Conservation (phyloP, 345 rosid species). For the Salix exigua region DNA sequence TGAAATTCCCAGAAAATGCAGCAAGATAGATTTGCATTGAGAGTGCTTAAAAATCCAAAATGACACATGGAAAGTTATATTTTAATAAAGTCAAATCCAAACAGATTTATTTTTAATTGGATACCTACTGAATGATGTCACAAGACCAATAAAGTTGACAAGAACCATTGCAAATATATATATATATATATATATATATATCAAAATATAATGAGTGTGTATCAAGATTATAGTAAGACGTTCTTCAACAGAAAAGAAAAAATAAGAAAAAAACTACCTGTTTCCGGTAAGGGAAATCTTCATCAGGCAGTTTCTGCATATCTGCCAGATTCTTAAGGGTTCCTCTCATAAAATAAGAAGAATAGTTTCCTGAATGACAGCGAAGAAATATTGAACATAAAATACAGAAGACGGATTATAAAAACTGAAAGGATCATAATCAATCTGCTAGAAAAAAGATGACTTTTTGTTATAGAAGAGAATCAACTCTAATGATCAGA, state of each 20-base stretch:
- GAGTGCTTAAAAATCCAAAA: background rate
- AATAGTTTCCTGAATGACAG: conserved; percentile 47
- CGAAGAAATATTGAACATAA: background rate
- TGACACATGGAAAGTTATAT: background rate
- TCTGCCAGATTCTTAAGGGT: conserved; percentile 71
- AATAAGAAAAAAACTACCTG: conserved; percentile 42
- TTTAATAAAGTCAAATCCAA: background rate
- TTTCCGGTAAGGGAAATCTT: conserved; percentile 73
- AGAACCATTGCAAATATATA: too few relatives aligned
- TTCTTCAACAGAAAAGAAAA: background rate
- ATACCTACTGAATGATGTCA: background rate
- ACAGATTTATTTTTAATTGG: background rate
- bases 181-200: too few relatives aligned
- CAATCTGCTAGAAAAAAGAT: background rate
- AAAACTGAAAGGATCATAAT: background rate
- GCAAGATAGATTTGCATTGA: background rate
- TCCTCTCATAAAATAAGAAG: conserved; percentile 76
- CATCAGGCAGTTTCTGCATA: conserved; percentile 80
- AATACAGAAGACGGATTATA: background rate
- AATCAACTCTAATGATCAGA: background rate
- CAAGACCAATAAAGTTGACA: background rate
- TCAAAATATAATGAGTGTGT: too few relatives aligned
- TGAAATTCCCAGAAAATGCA: background rate
- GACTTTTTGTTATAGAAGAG: background rate
- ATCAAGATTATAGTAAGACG: background rate